These are phyloP conservation scores for Pyrenochaeta sp. DNA, from an alignment of 2,329 filamentous ascomycete species.

Conservation along the genomic window DNA sequence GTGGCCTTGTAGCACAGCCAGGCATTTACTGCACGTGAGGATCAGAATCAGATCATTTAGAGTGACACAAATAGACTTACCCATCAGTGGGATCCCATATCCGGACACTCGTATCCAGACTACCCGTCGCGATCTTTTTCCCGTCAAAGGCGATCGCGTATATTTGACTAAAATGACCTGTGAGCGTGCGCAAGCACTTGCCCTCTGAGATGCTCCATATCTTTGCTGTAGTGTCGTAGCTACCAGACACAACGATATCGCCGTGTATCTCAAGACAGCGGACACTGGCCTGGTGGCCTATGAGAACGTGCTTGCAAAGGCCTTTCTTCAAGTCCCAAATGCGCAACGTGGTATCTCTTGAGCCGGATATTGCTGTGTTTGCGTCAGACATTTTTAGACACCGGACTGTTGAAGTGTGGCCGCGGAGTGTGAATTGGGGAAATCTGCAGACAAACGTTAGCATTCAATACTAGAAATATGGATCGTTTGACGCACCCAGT, in stretches of 20 bases:
- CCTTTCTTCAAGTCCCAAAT: constrained; percentile 95
- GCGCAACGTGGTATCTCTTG: constrained; percentile 89
- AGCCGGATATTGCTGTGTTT: constrained; percentile 94
- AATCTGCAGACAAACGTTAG: constrained; percentile 18
- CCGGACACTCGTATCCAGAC: constrained; percentile 92
- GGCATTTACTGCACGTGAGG: constrained; percentile 65
- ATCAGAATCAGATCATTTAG: constrained; percentile 16
- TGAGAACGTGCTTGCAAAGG: constrained; percentile 87
- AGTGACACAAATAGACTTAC: constrained; percentile 59
- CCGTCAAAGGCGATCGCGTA: constrained; percentile 99
- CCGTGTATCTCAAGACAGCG: constrained; percentile 95
- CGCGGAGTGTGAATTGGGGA: constrained; percentile 72
- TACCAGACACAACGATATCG: constrained; percentile 96
- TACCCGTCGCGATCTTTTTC: constrained; percentile 90
- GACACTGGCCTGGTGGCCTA: constrained; percentile 95
- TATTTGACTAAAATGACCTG: constrained; percentile 97
- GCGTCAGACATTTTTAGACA: constrained; percentile 97
- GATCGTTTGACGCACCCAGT: constrained; percentile 72
- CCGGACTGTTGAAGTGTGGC: constrained; percentile 94
- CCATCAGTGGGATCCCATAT: constrained; percentile 95
- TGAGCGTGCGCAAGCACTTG: constrained; percentile 86
- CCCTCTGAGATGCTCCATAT: constrained; percentile 99
- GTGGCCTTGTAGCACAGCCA: constrained; percentile 93
- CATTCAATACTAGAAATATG: constrained; percentile 13
- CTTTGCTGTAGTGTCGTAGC: constrained; percentile 95